Conservation (phyloP, 352 stramenopile genomes). For the Globisporangium nunn region DNA sequence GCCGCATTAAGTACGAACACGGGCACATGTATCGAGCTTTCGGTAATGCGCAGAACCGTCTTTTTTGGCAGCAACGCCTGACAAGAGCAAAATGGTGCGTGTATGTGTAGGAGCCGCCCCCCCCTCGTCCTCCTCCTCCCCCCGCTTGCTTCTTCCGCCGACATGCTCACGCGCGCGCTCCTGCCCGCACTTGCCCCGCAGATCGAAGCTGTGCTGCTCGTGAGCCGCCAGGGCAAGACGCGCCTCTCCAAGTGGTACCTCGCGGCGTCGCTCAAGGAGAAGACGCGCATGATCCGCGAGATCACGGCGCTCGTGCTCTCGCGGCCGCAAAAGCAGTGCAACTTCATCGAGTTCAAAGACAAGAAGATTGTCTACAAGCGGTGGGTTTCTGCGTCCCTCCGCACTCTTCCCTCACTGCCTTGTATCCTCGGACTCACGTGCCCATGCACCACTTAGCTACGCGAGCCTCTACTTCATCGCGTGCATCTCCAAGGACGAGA, state of each 20-base stretch:
- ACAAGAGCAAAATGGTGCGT: neutral
- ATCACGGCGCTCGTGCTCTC: slow-evolving; percentile 86
- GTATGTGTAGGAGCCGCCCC: neutral
- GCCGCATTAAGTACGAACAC: too few species aligned
- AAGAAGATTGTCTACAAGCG: slow-evolving; percentile 98
- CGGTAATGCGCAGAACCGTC: too few species aligned
- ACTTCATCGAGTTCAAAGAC: slow-evolving; percentile 97
- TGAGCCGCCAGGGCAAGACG: slow-evolving; percentile 90
- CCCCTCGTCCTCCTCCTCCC: neutral
- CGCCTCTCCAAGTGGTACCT: slow-evolving; percentile 90
- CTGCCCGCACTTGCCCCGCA: slow-evolving; percentile 7
- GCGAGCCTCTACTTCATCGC: slow-evolving; percentile 97
- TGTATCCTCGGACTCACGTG: neutral
- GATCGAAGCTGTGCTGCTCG: slow-evolving; percentile 86
- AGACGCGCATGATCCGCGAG: slow-evolving; percentile 85
- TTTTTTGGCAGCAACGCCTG: too few species aligned
- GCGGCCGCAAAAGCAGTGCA: slow-evolving; percentile 78
- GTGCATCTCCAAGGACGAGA: slow-evolving; percentile 93
- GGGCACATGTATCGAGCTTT: too few species aligned
- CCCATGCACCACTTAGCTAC: slow-evolving; percentile 53
- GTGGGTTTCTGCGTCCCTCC: slow-evolving; percentile 20
- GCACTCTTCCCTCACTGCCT: neutral
- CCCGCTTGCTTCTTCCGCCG: neutral
- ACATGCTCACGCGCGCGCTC: too few species aligned
- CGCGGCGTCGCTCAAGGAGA: slow-evolving; percentile 68